Conservation (phyloP, 192 early-diverging fungal genomes). For the Kappamyces sp. region DNA sequence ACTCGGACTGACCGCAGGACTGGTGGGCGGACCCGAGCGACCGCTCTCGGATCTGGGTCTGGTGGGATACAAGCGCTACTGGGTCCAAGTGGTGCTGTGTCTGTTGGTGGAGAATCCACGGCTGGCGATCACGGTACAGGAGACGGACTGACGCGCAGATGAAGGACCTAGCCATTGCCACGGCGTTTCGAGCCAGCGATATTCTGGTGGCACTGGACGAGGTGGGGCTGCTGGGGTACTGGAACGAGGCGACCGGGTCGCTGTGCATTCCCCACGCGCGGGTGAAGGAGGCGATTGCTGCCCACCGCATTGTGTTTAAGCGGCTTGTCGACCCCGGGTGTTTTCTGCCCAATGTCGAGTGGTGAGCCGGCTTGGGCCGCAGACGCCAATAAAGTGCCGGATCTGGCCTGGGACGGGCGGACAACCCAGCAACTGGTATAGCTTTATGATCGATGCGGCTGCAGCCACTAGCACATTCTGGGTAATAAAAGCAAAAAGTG, state of each 20-base stretch:
- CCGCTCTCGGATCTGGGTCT: slow-evolving; percentile 81
- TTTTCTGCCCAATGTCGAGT: too few relatives aligned
- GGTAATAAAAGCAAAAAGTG: too few relatives aligned
- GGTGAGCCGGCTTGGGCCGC: too few relatives aligned
- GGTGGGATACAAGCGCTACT: slow-evolving; percentile 74
- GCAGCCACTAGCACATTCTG: too few relatives aligned
- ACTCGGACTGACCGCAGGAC: slow-evolving; percentile 61
- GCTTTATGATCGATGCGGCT: too few relatives aligned
- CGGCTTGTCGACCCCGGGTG: too few relatives aligned
- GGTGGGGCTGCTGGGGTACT: slow-evolving; percentile 54
- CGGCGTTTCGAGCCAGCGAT: slow-evolving; percentile 77
- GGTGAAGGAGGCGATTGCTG: too few relatives aligned
- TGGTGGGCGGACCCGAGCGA: slow-evolving; percentile 79
- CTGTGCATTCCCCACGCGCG: too few relatives aligned
- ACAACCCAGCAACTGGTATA: too few relatives aligned
- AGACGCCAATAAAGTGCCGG: too few relatives aligned
- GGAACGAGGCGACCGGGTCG: slow-evolving; percentile 30
- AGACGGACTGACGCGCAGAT: slow-evolving; percentile 6
- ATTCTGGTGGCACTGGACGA: slow-evolving; percentile 69
- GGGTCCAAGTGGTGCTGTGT: slow-evolving; percentile 66
- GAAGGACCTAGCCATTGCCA: slow-evolving; percentile 44
- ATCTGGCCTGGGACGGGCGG: too few relatives aligned
- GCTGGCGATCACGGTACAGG: slow-evolving; percentile 34
- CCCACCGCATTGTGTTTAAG: too few relatives aligned
- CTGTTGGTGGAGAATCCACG: slow-evolving; percentile 25